A percentile compares a stretch with the other conserved stretches of the same genome.
Conservation (phyloP, 2,329 filamentous ascomycete genomes). For the Aspergillus felis region DNA sequence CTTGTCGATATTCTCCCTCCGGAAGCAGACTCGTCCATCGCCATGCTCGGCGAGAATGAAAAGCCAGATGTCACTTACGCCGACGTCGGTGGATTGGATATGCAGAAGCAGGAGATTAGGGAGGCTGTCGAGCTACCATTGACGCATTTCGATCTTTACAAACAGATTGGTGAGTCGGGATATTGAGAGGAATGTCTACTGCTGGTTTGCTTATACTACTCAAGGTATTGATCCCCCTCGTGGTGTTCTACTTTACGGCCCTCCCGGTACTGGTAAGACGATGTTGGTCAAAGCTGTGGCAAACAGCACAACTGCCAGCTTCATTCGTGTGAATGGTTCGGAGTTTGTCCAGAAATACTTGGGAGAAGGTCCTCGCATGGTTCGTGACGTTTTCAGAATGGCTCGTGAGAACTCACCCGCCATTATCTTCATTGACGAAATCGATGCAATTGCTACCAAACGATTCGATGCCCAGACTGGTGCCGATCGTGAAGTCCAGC, state of each 20-base stretch:
- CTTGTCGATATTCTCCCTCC: slow-evolving; percentile 98
- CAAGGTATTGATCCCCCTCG: slow-evolving; percentile 85
- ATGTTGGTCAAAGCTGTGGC: slow-evolving; percentile 98
- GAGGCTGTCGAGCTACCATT: slow-evolving; percentile 96
- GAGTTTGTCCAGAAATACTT: slow-evolving; percentile 99
- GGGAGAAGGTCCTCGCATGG: slow-evolving; percentile 96
- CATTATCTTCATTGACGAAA: slow-evolving; percentile 99
- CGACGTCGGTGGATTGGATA: slow-evolving; percentile 94
- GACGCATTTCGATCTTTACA: slow-evolving; percentile 97
- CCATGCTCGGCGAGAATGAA: slow-evolving; percentile 94
- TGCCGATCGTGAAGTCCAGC: slow-evolving; percentile 95
- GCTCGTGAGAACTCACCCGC: slow-evolving; percentile 95
- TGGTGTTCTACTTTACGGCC: slow-evolving; percentile 92
- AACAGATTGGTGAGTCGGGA: slow-evolving; percentile 71
- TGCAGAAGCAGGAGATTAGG: slow-evolving; percentile 99
- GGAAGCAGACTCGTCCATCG: slow-evolving; percentile 96
- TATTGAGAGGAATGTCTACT: not conserved
- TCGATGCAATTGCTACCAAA: slow-evolving; percentile 98
- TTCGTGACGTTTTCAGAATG: slow-evolving; percentile 98
- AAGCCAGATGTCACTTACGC: slow-evolving; percentile 98
- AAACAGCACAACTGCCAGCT: slow-evolving; percentile 96
- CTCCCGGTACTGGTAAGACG: slow-evolving; percentile 92
- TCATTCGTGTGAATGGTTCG: slow-evolving; percentile 96
- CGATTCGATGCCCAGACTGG: slow-evolving; percentile 98
- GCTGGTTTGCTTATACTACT: slow-evolving; percentile 16